Evolutionary conservation across 1,284 basidiomycete genomes (phyloP), one percentile per base, ranked within the genome.

Genomic region (Pascua guehoae): DNA sequence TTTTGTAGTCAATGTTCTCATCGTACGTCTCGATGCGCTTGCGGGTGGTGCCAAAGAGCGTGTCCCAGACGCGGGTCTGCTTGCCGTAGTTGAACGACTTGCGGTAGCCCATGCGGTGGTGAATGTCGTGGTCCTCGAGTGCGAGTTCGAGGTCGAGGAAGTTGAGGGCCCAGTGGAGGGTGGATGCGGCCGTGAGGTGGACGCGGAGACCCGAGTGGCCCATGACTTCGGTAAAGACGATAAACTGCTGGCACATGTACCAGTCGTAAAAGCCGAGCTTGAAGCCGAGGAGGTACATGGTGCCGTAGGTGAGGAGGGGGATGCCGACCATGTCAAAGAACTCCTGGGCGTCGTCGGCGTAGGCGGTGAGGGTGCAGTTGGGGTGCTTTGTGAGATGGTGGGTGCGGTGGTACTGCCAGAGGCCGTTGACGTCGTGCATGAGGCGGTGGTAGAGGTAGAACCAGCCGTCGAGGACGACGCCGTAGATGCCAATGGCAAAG

Each of bases 351-450:
- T 52, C 51, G 38, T 40, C 44, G 43, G 51, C 51, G 43, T 52
- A 52, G 5, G 51, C 51, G 8, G 37, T n/a, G 37, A 52, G 51
- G n/a, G 51, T 32, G 42, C 37, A 14, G 51, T 52, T 52, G 37
- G 51, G 51, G 51, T 52, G 51, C 43, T 52, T 52, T 42, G 51
- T 52, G 37, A 52, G 51, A 43, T 52, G 51, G 43, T 52, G 51
- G 8, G 51, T 52, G 38, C 51, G 51, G 51, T 52, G 51, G 51
- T 18, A 52, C 43, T 45, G n/a, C 51, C 51, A 52, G 37, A 52
- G 51, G 37, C 37, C 37, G 37, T 52, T 40, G 51, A 52, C 17
- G 51, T 52, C 51, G 51, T 52, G 51, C 51, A 52, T 52, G 43
- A 17, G 14, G 43, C 51, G 51, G 43, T 52, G 51, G 51, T 52